phyloP scores from a whole-genome alignment of 2,329 filamentous ascomycete genomes.

The Fusarium illudens region DNA sequence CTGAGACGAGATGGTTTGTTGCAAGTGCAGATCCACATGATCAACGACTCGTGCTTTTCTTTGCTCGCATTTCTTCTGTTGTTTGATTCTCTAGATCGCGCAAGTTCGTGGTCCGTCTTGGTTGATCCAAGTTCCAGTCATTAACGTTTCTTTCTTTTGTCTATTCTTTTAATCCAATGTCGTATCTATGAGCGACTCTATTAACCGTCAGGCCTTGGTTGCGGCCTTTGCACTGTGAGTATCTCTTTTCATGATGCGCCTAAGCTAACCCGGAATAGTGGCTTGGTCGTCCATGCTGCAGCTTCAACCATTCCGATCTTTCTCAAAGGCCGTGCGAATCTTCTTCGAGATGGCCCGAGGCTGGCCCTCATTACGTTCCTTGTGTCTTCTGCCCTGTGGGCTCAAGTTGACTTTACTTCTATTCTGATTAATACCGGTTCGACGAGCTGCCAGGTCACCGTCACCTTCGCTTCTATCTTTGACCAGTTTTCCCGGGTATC shows the following conservation, averaged over 20 bases:
- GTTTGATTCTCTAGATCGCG: conserved; percentile 25
- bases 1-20: conserved; percentile 35
- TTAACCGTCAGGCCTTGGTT: conserved; percentile 58
- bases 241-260: conserved; percentile 3
- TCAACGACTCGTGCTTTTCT: conserved; percentile 14
- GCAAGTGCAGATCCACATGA: conserved; percentile 32
- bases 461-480: conserved; percentile 62
- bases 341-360: conserved; percentile 68
- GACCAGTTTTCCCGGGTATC: conserved; percentile 65
- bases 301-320: conserved; percentile 57
- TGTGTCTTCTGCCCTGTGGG: conserved; percentile 61
- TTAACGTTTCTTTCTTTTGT: conserved; percentile 45
- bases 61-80: conserved; percentile 24
- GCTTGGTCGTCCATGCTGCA: conserved; percentile 62
- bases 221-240: conserved; percentile 65
- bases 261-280: conserved; percentile 49
- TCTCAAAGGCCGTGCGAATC: conserved; percentile 57
- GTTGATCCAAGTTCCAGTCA: conserved; percentile 37
- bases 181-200: conserved; percentile 55
- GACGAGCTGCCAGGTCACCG: conserved; percentile 60
- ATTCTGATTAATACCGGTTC: conserved; percentile 57
- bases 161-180: conserved; percentile 40
- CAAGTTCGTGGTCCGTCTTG: conserved; percentile 28
- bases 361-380: conserved; percentile 69
- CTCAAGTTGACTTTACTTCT: conserved; percentile 59